Conservation (phyloP, 2,329 filamentous ascomycete species). For the Ophiostoma perfectum region DNA sequence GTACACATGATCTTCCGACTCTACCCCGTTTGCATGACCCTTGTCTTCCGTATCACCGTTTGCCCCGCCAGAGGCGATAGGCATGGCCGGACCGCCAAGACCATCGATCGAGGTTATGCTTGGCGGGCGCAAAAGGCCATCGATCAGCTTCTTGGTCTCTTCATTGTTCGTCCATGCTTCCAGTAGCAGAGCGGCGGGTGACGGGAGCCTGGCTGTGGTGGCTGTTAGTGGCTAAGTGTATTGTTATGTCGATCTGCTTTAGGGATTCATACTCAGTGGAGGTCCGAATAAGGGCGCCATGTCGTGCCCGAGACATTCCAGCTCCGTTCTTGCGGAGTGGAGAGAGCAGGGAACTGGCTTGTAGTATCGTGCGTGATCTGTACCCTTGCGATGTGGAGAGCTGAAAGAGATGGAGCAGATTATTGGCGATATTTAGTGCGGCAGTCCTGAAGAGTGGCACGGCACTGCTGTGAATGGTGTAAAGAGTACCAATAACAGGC, state of each 20-base stretch:
- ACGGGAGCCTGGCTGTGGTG: slow-evolving; percentile 21
- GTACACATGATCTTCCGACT: neutral
- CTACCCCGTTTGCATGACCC: neutral
- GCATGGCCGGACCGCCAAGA: neutral
- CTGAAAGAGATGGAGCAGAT: neutral
- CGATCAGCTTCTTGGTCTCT: slow-evolving; percentile 19
- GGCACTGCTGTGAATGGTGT: neutral
- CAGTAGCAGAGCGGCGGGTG: slow-evolving; percentile 21
- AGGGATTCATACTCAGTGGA: slow-evolving; percentile 16
- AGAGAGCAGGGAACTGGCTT: neutral
- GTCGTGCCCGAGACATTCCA: neutral
- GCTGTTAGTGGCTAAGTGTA: neutral
- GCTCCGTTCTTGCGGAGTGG: neutral
- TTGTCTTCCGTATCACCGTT: neutral
- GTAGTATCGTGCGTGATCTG: neutral
- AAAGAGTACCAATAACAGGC: neutral
- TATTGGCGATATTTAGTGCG: neutral
- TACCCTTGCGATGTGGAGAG: neutral
- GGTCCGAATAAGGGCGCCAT: slow-evolving; percentile 26
- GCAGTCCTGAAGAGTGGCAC: neutral
- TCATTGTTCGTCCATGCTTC: slow-evolving; percentile 25
- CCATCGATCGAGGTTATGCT: neutral
- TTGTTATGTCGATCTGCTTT: neutral
- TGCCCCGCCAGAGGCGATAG: neutral
- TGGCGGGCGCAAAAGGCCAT: slow-evolving; percentile 16